Percentiles rank a stretch among this genome's conserved stretches.
phyloP scores from a whole-genome alignment of 2,329 filamentous ascomycete genomes.

The Diaporthe helianthi region DNA sequence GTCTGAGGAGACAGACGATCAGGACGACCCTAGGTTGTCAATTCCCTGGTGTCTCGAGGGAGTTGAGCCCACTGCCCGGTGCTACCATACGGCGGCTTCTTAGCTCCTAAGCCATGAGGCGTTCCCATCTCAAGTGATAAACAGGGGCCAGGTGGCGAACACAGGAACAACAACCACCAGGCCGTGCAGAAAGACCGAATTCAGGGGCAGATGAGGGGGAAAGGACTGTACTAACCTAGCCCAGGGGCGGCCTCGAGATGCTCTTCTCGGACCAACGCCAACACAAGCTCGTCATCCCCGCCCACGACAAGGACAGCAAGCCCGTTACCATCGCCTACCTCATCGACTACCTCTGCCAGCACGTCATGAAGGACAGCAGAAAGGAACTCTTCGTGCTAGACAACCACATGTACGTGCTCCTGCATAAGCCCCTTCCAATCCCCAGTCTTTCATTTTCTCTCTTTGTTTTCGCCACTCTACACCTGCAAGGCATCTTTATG shows the following conservation, averaged over 20 bases:
- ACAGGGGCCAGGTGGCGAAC: background rate
- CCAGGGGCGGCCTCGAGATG: conserved; percentile 89
- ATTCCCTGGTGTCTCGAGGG: background rate
- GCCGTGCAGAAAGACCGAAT: background rate
- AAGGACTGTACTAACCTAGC: conserved; percentile 31
- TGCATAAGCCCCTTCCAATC: background rate
- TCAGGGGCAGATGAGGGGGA: background rate
- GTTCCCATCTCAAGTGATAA: background rate
- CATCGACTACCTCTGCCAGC: conserved; percentile 78
- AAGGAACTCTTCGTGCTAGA: conserved; percentile 92
- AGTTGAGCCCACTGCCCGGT: background rate
- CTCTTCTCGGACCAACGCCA: conserved; percentile 85
- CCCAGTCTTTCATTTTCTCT: conserved; percentile 12
- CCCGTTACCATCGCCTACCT: conserved; percentile 76
- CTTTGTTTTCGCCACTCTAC: conserved; percentile 24
- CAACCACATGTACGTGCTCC: conserved; percentile 76
- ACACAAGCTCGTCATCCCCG: conserved; percentile 74
- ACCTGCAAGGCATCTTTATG: background rate
- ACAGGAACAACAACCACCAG: background rate
- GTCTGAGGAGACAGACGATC: background rate
- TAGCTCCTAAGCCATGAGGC: background rate
- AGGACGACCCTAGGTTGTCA: background rate
- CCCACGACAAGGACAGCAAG: conserved; percentile 63
- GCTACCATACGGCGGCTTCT: background rate
- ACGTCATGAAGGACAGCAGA: conserved; percentile 83